Evolutionary conservation across 2,329 filamentous ascomycete species (phyloP).

Genomic region (Penicillium glabrum): DNA sequence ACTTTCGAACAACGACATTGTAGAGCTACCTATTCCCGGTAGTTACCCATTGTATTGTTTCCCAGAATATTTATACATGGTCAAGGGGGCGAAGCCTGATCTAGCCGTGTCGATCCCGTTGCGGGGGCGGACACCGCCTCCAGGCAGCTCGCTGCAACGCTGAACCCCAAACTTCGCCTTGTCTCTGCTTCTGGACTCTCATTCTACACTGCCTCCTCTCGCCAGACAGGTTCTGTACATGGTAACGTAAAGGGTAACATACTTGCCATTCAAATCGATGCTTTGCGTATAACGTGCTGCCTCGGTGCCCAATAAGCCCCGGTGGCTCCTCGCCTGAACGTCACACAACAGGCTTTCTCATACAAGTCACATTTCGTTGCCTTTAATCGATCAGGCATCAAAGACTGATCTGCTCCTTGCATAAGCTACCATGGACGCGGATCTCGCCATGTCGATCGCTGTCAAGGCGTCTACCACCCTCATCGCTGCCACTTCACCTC

Average conservation of each 20-base stretch:
- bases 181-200: background rate
- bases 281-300: background rate
- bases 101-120: slow-evolving; percentile 16
- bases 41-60: background rate
- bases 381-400: slow-evolving; percentile 11
- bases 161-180: background rate
- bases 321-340: slow-evolving; percentile 1
- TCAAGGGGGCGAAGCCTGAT: background rate
- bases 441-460: slow-evolving; percentile 12
- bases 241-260: too few species aligned
- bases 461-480: slow-evolving; percentile 7
- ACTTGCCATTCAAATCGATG: background rate
- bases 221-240: too few species aligned
- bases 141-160: background rate
- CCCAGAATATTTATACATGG: background rate
- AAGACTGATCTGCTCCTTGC: background rate
- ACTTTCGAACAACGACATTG: background rate
- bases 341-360: slow-evolving; percentile 6
- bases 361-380: slow-evolving; percentile 12
- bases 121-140: slow-evolving; percentile 24
- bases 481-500: slow-evolving; percentile 1
- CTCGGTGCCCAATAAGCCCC: slow-evolving; percentile 7
- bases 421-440: slow-evolving; percentile 6
- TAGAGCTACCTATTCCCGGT: background rate
- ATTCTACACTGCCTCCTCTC: background rate